Percentiles rank a stretch among this genome's conserved stretches.
These are phyloP conservation scores for Brasilioporus rufonigricans DNA, from an alignment of 768 basidiomycete genomes.

Conservation along the genomic window DNA sequence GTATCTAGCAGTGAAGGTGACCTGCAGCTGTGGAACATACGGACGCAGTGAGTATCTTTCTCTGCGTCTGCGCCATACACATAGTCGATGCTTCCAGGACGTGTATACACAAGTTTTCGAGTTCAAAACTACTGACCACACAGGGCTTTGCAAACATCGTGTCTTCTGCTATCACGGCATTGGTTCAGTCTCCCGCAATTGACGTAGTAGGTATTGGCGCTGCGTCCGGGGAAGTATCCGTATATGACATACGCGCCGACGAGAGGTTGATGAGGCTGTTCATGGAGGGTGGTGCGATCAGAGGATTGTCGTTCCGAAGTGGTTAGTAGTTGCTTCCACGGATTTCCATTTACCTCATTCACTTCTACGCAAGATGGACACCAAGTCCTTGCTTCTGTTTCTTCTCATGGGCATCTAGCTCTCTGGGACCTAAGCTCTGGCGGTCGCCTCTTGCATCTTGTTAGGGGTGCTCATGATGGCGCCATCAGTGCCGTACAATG, in stretches of 20 bases:
- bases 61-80: background rate
- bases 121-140: conserved; percentile 48
- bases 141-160: conserved; percentile 28
- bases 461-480: conserved; percentile 88
- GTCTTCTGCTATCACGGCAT: conserved; percentile 60
- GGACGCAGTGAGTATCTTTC: conserved; percentile 58
- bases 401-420: conserved; percentile 84
- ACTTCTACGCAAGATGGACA: conserved; percentile 62
- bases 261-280: conserved; percentile 86
- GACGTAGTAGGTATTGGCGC: conserved; percentile 96
- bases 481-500: conserved; percentile 82
- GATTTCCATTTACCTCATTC: conserved; percentile 1
- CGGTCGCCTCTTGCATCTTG: conserved; percentile 78
- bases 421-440: conserved; percentile 89
- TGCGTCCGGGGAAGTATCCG: conserved; percentile 79
- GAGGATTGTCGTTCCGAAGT: conserved; percentile 79
- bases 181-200: conserved; percentile 92
- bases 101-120: conserved; percentile 77
- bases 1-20: conserved; percentile 78
- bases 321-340: conserved; percentile 48
- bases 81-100: conserved; percentile 44
- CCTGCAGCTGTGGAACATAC: conserved; percentile 93
- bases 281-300: conserved; percentile 83
- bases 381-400: conserved; percentile 83
- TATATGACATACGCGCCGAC: conserved; percentile 89